These are phyloP conservation scores for Tolypocladium guangdongense DNA, from an alignment of 2,329 filamentous ascomycete species.

Conservation along the genomic window DNA sequence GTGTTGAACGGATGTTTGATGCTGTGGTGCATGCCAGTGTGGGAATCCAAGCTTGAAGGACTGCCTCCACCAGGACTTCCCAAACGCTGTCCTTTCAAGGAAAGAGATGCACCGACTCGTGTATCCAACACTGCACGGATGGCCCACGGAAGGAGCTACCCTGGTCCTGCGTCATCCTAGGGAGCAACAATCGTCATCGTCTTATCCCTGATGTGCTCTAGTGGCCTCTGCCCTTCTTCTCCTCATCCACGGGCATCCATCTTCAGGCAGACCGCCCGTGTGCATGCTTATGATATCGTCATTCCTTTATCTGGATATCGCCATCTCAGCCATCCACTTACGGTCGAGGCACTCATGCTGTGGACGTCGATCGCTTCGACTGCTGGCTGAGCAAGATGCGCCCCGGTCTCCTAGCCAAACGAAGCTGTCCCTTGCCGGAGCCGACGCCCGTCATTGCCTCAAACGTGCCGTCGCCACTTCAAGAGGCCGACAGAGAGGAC, in stretches of 20 bases:
- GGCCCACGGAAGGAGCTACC: neutral
- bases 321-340: neutral
- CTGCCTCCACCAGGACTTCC: neutral
- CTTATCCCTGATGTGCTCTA: neutral
- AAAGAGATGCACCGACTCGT: neutral
- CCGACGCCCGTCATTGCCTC: constrained; percentile 7
- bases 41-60: too few species aligned
- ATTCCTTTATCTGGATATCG: constrained; percentile 1
- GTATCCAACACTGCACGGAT: too few species aligned
- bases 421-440: constrained; percentile 12
- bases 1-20: too few species aligned
- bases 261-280: neutral
- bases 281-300: neutral
- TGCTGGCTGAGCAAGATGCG: constrained; percentile 15
- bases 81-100: neutral
- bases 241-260: neutral
- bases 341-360: neutral
- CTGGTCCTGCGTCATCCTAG: neutral
- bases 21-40: neutral
- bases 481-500: constrained; percentile 3
- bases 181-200: neutral
- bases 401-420: constrained; percentile 14
- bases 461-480: constrained; percentile 2
- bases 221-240: neutral
- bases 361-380: neutral